Percentiles rank a stretch among this genome's conserved stretches.
Evolutionary conservation across 2,329 filamentous ascomycete species (phyloP).

Genomic region (Verticillium dahliae): DNA sequence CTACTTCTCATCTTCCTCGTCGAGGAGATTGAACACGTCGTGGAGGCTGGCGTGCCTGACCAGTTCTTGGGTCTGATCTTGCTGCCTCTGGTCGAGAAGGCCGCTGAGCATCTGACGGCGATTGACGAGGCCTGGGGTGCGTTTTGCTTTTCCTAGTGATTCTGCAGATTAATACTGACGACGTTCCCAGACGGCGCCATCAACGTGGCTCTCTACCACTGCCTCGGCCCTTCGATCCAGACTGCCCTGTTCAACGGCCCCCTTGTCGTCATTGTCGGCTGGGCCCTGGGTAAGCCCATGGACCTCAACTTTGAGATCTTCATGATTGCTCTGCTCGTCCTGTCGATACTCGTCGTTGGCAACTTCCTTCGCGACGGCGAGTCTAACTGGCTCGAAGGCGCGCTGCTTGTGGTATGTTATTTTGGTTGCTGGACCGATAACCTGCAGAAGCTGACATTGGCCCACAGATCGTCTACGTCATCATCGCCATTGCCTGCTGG

Average conservation of each 20-base stretch:
- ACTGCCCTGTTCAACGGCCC: constrained; percentile 71
- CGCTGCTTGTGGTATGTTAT: constrained; percentile 52
- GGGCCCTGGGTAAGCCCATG: constrained; percentile 59
- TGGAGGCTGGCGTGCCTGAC: constrained; percentile 22
- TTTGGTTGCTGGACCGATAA: too few relatives aligned
- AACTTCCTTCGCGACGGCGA: constrained; percentile 70
- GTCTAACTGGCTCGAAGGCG: constrained; percentile 71
- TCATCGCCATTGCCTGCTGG: constrained; percentile 37
- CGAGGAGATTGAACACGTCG: constrained; percentile 50
- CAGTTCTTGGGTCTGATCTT: constrained; percentile 57
- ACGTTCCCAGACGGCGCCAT: constrained; percentile 45
- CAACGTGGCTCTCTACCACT: constrained; percentile 66
- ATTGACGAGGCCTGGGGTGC: constrained; percentile 62
- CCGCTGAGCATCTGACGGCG: constrained; percentile 77
- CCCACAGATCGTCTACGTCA: constrained; percentile 30
- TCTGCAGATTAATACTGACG: too few relatives aligned
- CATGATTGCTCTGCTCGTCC: constrained; percentile 65
- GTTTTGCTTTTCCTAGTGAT: neutral
- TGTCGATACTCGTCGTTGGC: constrained; percentile 67
- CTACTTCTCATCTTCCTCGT: constrained; percentile 64
- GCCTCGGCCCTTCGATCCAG: constrained; percentile 67
- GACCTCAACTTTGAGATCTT: constrained; percentile 71
- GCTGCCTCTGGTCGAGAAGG: constrained; percentile 77
- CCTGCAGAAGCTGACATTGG: neutral
- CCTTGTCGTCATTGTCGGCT: constrained; percentile 64